Base-by-base conservation (phyloP, 1,284 basidiomycete genomes). In the Porodaedalea pini region DNA sequence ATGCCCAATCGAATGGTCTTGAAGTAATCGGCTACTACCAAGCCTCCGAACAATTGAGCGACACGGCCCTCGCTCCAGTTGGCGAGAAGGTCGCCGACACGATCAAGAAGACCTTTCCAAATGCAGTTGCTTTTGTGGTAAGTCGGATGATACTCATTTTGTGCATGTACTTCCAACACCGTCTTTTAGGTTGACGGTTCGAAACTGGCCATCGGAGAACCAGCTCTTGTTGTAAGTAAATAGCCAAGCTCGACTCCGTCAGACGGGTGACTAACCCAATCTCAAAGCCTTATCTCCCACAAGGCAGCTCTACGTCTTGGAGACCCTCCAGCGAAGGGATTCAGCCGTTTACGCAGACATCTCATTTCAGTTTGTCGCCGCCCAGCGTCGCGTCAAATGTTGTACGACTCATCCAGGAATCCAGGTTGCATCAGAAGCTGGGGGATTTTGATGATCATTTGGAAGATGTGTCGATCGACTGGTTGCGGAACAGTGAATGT, bases 401-500 rank as follows among this genome's bases (percentile, higher is more conserved):
- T 0, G 66, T 80, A 5, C 63, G 68, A 8, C 71, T 81, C 0
- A 79, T 86, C 15, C 74, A 72, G 29, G 75, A 82, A 49, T 66
- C 72, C 39, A 72, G 71, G 32, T 66, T 76, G 55, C 81, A 84
- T 54, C 69, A 76, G 58, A 74, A 76, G 43, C 82, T 90, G 54
- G 84, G 82, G 4, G 88, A 90, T 67, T 90, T 89, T 61, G 88
- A 90, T 61, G 88, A 89, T 62, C 86, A 90, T 70, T 67, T 90
- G 51, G 88, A 88, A 67, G 83, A 89, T 68, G 82, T 84, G 47
- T 78, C 77, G 15, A 81, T 87, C 63, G 82, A 87, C 66, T 86
- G 84, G 84, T 64, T 86, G 62, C 74, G 77, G 54, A 85, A 85
- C 63, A 68, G 65, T 43, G 71, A 73, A 51, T 82, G 79, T 70